Evolutionary conservation across 2,329 filamentous ascomycete genomes (phyloP), one percentile per base, ranked within the genome.

Genomic region (Neoarthrinium moseri): DNA sequence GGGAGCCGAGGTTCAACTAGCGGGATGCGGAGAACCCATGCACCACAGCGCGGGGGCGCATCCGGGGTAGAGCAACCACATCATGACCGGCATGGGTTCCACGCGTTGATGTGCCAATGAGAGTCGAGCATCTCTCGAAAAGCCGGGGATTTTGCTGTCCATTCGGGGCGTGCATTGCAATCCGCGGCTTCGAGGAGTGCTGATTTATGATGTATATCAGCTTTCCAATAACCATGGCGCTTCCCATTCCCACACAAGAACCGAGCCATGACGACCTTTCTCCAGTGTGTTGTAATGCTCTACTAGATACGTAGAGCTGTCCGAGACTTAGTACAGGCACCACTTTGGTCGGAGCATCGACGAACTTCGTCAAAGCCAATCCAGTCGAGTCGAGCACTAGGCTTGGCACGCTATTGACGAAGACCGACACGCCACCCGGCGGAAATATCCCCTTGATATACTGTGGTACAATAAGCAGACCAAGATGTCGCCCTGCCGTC

Each of bases 401-500:
- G 2, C 22, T 4, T 21, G 13, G 8, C 2, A 18, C 6, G 18
- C 3, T 17, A 35, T 20, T 12, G 15, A 35, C 15, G 17, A 35
- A 13, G 5, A 21, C 6, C 4, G 22, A 7, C 13, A 17, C 15
- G 15, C 6, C 13, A 38, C 15, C 20, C 7, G 22, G 24, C 20
- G 3, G 4, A 38, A 23, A n/a, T 4, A 13, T n/a, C 5, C 20
- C 22, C 33, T 10, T 17, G 8, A 35, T 20, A 2, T 3, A 34
- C 6, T 20, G 22, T 18, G 13, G 21, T 10, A 34, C 30, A 34
- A 6, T 26, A 34, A 34, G 3, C n/a, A 34, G 18, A 34, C n/a
- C 39, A 42, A 8, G 32, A 53, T 55, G 51, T 20, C 43, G 29
- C 29, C 44, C 2, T 23, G 44, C 11, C 52, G 51, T 20, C 49